phyloP scores from a whole-genome alignment of 2,329 filamentous ascomycete genomes.

The Boeremia lycopersici region DNA sequence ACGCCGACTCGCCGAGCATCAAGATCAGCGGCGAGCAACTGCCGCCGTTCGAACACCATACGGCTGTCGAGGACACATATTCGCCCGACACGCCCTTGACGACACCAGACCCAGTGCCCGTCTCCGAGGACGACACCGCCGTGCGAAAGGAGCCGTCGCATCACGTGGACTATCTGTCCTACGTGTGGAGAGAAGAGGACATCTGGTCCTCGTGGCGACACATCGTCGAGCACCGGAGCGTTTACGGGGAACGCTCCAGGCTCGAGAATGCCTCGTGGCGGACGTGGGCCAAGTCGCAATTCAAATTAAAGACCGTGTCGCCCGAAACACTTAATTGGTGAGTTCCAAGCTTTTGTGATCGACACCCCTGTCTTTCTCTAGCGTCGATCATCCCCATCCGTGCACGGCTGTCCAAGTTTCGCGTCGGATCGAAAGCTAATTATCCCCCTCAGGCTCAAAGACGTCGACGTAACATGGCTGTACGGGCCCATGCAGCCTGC shows the following conservation, averaged over 20 bases:
- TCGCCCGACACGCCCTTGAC: slow-evolving; percentile 55
- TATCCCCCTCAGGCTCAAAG: slow-evolving; percentile 76
- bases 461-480: slow-evolving; percentile 96
- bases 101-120: slow-evolving; percentile 58
- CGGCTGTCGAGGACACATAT: slow-evolving; percentile 49
- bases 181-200: slow-evolving; percentile 93
- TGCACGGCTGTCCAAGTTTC: slow-evolving; percentile 20
- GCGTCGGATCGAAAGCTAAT: slow-evolving; percentile 37
- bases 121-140: slow-evolving; percentile 80
- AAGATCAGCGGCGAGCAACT: slow-evolving; percentile 2
- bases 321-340: slow-evolving; percentile 95
- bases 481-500: slow-evolving; percentile 90
- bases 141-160: slow-evolving; percentile 76
- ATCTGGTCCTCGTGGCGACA: slow-evolving; percentile 98
- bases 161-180: slow-evolving; percentile 94
- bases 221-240: slow-evolving; percentile 77
- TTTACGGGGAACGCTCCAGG: slow-evolving; percentile 80
- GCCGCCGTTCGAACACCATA: slow-evolving; percentile 46
- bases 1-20: slow-evolving; percentile 28
- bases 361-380: slow-evolving; percentile 28
- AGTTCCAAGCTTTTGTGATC: slow-evolving; percentile 45
- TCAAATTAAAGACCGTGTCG: slow-evolving; percentile 83
- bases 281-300: slow-evolving; percentile 93
- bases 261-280: slow-evolving; percentile 97
- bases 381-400: slow-evolving; percentile 38